phyloP scores from a whole-genome alignment of 495 filamentous ascomycete genomes.

The Filosporella fistucella region DNA sequence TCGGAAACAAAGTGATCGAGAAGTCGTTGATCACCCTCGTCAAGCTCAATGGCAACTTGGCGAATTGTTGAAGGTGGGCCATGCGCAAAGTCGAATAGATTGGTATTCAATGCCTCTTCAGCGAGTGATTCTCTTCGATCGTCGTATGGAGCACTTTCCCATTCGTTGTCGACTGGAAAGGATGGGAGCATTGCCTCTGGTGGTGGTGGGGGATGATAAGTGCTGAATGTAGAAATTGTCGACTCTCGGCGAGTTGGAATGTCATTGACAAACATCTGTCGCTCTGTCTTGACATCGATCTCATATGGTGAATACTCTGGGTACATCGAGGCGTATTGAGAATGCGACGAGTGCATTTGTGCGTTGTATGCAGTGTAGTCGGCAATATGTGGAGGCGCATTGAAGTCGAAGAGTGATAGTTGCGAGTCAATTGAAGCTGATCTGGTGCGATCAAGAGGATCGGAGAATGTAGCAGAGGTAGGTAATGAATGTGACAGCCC shows the following conservation, averaged over 20 bases:
- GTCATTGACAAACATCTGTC: slow-evolving; percentile 92
- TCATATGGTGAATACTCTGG: slow-evolving; percentile 70
- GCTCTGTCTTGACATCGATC: slow-evolving; percentile 91
- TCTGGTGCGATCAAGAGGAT: slow-evolving; percentile 63
- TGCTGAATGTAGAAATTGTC: slow-evolving; percentile 81
- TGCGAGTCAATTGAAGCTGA: slow-evolving; percentile 77
- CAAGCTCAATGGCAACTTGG: slow-evolving; percentile 76
- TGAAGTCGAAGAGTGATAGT: slow-evolving; percentile 63
- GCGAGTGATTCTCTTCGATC: slow-evolving; percentile 54
- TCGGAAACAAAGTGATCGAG: slow-evolving; percentile 90
- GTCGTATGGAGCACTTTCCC: slow-evolving; percentile 68
- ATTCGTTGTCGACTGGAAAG: slow-evolving; percentile 64
- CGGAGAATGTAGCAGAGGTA: slow-evolving; percentile 74
- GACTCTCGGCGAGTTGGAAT: slow-evolving; percentile 79
- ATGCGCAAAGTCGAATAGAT: slow-evolving; percentile 74
- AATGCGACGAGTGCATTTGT: slow-evolving; percentile 36
- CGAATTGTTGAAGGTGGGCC: slow-evolving; percentile 42
- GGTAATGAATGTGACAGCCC: slow-evolving; percentile 78
- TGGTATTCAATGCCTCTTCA: slow-evolving; percentile 64
- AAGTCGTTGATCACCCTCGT: slow-evolving; percentile 79
- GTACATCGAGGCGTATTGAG: slow-evolving; percentile 33
- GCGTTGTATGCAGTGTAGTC: slow-evolving; percentile 61
- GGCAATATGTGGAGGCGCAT: slow-evolving; percentile 50
- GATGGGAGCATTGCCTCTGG: slow-evolving; percentile 57
- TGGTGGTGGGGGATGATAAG: slow-evolving; percentile 67